phyloP scores from a whole-genome alignment of 495 filamentous ascomycete species.

The Choiromyces venosus region DNA sequence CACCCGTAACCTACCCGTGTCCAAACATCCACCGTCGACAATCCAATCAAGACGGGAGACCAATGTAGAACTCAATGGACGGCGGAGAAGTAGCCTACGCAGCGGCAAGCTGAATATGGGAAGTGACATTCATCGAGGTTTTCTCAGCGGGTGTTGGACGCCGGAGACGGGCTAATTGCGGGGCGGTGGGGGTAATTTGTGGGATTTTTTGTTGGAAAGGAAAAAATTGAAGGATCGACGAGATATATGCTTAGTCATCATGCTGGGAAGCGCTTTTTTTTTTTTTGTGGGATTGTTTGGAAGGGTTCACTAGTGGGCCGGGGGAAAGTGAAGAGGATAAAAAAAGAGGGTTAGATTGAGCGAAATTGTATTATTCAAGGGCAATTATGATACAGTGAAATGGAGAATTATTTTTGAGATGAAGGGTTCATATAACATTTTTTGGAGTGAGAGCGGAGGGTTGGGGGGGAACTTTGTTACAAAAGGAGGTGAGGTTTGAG shows the following conservation, averaged over 20 bases:
- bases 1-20: not conserved
- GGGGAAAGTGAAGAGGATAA: not conserved
- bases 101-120: slow-evolving; percentile 36
- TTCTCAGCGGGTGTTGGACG: not conserved
- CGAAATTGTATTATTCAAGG: too few relatives aligned
- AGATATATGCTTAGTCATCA: slow-evolving; percentile 23
- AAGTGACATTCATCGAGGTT: slow-evolving; percentile 40
- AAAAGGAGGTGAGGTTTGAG: not conserved
- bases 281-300: not conserved
- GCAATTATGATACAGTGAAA: not conserved
- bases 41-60: slow-evolving; percentile 2
- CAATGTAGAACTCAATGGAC: slow-evolving; percentile 12
- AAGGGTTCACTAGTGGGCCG: too few relatives aligned
- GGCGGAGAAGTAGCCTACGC: slow-evolving; percentile 19
- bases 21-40: not conserved
- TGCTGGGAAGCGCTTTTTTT: not conserved
- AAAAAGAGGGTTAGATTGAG: not conserved
- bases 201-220: not conserved
- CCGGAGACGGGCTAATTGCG: not conserved
- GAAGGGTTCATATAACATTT: not conserved
- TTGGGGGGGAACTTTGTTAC: not conserved
- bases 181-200: not conserved
- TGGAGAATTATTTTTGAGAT: not conserved
- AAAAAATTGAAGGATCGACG: slow-evolving; percentile 1
- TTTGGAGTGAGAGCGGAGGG: not conserved